A percentile compares a stretch with the other conserved stretches of the same genome.
Evolutionary conservation across 768 basidiomycete genomes (phyloP).

Genomic region (Lactarius akahatsu): DNA sequence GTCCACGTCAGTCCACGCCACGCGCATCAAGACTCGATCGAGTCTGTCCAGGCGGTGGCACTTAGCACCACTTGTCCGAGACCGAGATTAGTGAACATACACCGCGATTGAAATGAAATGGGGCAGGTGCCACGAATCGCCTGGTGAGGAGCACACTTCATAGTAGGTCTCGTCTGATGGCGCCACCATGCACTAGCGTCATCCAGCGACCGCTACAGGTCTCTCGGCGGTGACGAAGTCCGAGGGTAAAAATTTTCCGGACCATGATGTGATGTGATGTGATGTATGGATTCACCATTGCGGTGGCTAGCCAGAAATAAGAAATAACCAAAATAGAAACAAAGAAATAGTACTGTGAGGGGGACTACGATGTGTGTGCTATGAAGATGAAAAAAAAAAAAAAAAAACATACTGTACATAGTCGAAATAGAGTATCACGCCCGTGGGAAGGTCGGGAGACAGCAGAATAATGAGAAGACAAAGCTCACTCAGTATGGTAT

Average conservation of each 20-base stretch:
- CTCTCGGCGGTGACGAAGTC: neutral
- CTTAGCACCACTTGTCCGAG: neutral
- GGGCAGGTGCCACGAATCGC: neutral
- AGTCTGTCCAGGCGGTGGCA: neutral
- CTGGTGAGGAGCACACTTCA: neutral
- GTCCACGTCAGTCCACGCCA: no score
- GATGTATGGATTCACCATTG: constrained; percentile 2
- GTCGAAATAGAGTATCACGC: neutral
- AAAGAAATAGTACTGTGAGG: neutral
- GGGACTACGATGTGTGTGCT: neutral
- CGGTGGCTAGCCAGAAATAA: neutral
- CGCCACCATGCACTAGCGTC: neutral
- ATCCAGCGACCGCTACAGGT: neutral
- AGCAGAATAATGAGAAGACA: neutral
- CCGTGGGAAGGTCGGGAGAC: neutral
- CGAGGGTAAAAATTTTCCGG: neutral
- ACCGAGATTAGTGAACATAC: neutral
- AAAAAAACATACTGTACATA: neutral
- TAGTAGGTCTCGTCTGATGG: neutral
- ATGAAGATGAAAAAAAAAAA: neutral
- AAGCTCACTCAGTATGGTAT: neutral
- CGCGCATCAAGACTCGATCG: neutral
- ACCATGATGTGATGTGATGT: neutral
- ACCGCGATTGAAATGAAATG: neutral
- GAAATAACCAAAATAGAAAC: neutral